Evolutionary conservation across 495 filamentous ascomycete genomes (phyloP).

Genomic region (Lichenothelia convexa): DNA sequence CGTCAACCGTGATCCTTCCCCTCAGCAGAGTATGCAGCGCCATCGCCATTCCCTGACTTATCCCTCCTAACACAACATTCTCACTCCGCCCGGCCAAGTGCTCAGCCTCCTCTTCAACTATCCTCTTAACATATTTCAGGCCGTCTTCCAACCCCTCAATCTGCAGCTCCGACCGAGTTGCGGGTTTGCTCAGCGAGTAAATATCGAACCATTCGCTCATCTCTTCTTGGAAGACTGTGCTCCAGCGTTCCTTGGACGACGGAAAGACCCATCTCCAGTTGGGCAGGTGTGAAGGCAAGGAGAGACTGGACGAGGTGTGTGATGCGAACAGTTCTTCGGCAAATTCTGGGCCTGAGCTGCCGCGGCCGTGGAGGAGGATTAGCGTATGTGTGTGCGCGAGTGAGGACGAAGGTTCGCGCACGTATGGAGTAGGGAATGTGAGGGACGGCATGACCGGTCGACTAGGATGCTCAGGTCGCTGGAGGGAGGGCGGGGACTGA

Average conservation of each 20-base stretch:
- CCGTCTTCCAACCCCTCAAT: not conserved
- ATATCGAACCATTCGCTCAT: not conserved
- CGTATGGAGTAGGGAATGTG: no score
- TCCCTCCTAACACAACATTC: not conserved
- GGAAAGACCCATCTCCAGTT: not conserved
- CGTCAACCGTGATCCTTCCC: no score
- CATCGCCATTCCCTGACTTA: not conserved
- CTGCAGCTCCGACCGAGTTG: not conserved
- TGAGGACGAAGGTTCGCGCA: no score
- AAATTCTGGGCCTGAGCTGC: constrained; percentile 10
- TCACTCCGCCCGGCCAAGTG: not conserved
- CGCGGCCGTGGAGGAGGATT: constrained; percentile 16
- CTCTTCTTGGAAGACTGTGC: not conserved
- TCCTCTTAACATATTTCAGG: not conserved
- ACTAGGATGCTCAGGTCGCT: no score
- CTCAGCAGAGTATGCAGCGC: not conserved
- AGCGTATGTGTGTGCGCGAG: constrained; percentile 15
- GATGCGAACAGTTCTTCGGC: constrained; percentile 13
- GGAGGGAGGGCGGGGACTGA: no score
- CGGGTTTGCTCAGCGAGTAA: not conserved
- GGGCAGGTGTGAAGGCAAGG: not conserved
- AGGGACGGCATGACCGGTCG: no score
- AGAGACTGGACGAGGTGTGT: no score
- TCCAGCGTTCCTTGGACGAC: not conserved
- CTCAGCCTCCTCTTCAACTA: not conserved